A percentile compares a stretch with the other conserved stretches of the same genome.
Conservation (phyloP, 352 stramenopile genomes). For the Elongisporangium anandrum region DNA sequence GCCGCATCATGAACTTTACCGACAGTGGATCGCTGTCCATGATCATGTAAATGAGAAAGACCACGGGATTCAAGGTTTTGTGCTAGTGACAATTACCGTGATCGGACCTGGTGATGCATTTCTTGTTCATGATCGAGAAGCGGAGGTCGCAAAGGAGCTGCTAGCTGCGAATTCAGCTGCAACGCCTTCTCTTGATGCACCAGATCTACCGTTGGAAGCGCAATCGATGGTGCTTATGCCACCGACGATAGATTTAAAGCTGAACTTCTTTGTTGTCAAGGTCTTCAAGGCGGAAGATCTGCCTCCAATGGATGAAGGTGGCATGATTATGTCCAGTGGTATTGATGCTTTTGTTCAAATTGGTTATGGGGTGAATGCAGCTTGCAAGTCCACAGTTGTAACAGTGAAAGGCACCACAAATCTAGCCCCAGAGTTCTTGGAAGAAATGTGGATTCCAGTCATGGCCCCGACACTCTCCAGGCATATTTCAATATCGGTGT, state of each 20-base stretch:
- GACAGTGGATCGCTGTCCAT: constrained; percentile 89
- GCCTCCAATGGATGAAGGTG: constrained; percentile 67
- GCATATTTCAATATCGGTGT: constrained; percentile 70
- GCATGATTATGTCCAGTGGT: constrained; percentile 40
- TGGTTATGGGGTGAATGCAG: constrained; percentile 48
- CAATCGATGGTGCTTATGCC: constrained; percentile 64
- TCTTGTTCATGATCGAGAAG: constrained; percentile 62
- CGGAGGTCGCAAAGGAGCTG: constrained; percentile 58
- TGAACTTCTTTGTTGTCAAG: constrained; percentile 78
- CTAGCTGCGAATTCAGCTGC: constrained; percentile 6
- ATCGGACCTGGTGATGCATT: constrained; percentile 66
- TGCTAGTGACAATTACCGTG: constrained; percentile 65
- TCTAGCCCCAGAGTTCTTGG: constrained; percentile 56
- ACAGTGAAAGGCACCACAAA: constrained; percentile 53
- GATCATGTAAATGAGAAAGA: constrained; percentile 85
- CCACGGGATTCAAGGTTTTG: constrained; percentile 77
- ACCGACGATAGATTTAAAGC: constrained; percentile 66
- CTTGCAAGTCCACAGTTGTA: constrained; percentile 44
- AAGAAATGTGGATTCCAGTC: constrained; percentile 87
- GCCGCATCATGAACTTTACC: constrained; percentile 84
- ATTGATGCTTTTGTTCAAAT: constrained; percentile 85
- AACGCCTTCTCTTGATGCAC: neutral
- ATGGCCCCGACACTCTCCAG: constrained; percentile 66
- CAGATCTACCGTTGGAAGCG: constrained; percentile 8
- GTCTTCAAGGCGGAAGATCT: constrained; percentile 79